Evolutionary conservation across 768 basidiomycete genomes (phyloP).

Genomic region (Trametes gibbosa): DNA sequence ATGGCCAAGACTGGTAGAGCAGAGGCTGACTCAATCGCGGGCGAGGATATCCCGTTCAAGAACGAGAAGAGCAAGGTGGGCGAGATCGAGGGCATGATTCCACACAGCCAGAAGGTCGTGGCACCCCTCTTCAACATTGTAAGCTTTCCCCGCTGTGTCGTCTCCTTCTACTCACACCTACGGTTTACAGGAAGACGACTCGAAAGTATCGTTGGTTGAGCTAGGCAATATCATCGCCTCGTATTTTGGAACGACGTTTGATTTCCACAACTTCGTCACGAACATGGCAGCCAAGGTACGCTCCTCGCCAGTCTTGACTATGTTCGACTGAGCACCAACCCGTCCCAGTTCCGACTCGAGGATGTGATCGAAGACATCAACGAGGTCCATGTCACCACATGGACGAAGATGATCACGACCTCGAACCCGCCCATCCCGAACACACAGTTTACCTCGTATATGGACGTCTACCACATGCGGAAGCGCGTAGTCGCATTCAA

Average conservation of each 20-base stretch:
- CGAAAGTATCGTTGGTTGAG: slow-evolving; percentile 64
- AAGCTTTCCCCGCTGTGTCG: slow-evolving; percentile 20
- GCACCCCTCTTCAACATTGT: slow-evolving; percentile 87
- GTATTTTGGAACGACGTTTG: slow-evolving; percentile 75
- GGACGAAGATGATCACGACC: slow-evolving; percentile 76
- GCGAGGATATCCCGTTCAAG: slow-evolving; percentile 62
- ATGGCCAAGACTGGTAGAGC: slow-evolving; percentile 57
- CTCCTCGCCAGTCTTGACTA: background rate
- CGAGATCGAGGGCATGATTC: slow-evolving; percentile 60
- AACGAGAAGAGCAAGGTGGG: slow-evolving; percentile 69
- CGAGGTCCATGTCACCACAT: slow-evolving; percentile 76
- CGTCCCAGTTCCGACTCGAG: slow-evolving; percentile 54
- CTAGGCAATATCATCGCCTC: slow-evolving; percentile 65
- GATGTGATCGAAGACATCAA: slow-evolving; percentile 82
- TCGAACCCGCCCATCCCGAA: slow-evolving; percentile 71
- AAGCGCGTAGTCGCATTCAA: slow-evolving; percentile 68
- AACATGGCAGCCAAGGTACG: slow-evolving; percentile 65
- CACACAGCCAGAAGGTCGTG: slow-evolving; percentile 53
- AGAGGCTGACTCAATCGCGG: slow-evolving; percentile 62
- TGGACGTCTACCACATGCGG: slow-evolving; percentile 69
- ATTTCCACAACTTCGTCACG: slow-evolving; percentile 73
- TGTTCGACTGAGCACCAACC: background rate
- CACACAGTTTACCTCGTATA: slow-evolving; percentile 73
- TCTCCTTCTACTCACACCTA: background rate
- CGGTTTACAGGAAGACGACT: slow-evolving; percentile 62